A percentile compares a stretch with the other conserved stretches of the same genome.
Evolutionary conservation across 2,329 filamentous ascomycete species (phyloP).

Genomic region (Trichophyton benhamiae): DNA sequence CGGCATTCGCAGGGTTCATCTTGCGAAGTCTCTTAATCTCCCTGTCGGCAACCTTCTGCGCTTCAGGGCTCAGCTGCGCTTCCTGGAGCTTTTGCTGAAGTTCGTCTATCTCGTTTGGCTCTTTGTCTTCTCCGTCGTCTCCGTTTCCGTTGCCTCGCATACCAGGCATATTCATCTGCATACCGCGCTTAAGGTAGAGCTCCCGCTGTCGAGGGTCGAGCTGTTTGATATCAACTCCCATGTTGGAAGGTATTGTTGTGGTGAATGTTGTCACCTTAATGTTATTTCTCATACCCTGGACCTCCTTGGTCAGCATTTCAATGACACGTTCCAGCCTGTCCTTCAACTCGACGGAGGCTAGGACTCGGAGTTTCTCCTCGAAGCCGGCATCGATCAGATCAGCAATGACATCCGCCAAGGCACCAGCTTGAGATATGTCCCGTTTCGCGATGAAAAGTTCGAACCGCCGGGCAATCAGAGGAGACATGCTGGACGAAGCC

Average conservation of each 20-base stretch:
- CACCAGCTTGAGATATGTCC: constrained; percentile 66
- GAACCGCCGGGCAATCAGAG: constrained; percentile 71
- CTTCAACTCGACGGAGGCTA: constrained; percentile 69
- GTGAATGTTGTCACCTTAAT: constrained; percentile 73
- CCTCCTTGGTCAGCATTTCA: constrained; percentile 69
- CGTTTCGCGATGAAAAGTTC: constrained; percentile 80
- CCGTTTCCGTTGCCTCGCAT: constrained; percentile 28
- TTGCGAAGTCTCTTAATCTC: constrained; percentile 81
- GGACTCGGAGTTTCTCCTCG: constrained; percentile 79
- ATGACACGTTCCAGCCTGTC: constrained; percentile 70
- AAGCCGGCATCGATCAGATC: constrained; percentile 78
- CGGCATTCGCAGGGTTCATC: constrained; percentile 92
- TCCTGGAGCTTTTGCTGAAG: constrained; percentile 76
- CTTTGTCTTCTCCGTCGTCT: constrained; percentile 56
- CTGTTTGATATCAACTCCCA: constrained; percentile 45
- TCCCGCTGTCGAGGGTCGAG: constrained; percentile 39
- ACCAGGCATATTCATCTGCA: constrained; percentile 37
- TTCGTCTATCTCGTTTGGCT: constrained; percentile 81
- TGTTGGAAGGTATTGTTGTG: constrained; percentile 49
- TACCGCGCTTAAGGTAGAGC: constrained; percentile 30
- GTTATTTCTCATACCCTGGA: constrained; percentile 71
- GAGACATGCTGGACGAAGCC: constrained; percentile 59
- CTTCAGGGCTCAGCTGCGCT: constrained; percentile 70
- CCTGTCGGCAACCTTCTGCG: constrained; percentile 76
- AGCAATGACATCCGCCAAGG: constrained; percentile 90